Evolutionary conservation across 441 rosid genomes (phyloP).

Genomic region (Gossypium schwendimanii): DNA sequence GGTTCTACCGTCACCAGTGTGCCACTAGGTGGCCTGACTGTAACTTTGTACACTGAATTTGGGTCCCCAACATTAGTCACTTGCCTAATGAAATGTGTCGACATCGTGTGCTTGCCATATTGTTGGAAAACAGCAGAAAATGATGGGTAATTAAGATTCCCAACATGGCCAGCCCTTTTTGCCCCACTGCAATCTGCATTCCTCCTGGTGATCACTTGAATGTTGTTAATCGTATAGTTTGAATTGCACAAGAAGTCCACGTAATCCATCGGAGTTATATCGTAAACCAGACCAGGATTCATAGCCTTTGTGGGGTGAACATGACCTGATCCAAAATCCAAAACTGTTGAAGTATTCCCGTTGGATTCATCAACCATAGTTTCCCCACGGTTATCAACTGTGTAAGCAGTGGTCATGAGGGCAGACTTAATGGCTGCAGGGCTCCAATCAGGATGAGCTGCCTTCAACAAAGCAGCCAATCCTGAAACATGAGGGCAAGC

Average conservation of each 20-base stretch:
- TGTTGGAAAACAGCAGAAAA: slow-evolving; percentile 48
- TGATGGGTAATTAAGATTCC: slow-evolving; percentile 63
- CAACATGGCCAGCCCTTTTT: slow-evolving; percentile 55
- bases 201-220: slow-evolving; percentile 43
- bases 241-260: slow-evolving; percentile 63
- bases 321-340: slow-evolving; percentile 69
- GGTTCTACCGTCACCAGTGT: slow-evolving; percentile 45
- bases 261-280: slow-evolving; percentile 43
- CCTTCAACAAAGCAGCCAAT: slow-evolving; percentile 54
- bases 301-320: slow-evolving; percentile 68
- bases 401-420: slow-evolving; percentile 61
- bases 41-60: slow-evolving; percentile 37
- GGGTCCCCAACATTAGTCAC: slow-evolving; percentile 63
- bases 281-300: slow-evolving; percentile 59
- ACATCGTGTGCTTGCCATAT: slow-evolving; percentile 51
- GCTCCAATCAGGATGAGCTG: slow-evolving; percentile 72
- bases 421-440: slow-evolving; percentile 70
- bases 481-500: slow-evolving; percentile 80
- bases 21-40: slow-evolving; percentile 41
- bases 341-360: slow-evolving; percentile 47
- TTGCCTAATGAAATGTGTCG: slow-evolving; percentile 56
- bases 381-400: slow-evolving; percentile 45
- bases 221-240: slow-evolving; percentile 45
- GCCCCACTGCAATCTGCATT: slow-evolving; percentile 56
- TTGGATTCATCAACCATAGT: slow-evolving; percentile 58